A percentile compares a stretch with the other conserved stretches of the same genome.
phyloP scores from a whole-genome alignment of 352 stramenopile genomes.

The Globisporangium splendens region DNA sequence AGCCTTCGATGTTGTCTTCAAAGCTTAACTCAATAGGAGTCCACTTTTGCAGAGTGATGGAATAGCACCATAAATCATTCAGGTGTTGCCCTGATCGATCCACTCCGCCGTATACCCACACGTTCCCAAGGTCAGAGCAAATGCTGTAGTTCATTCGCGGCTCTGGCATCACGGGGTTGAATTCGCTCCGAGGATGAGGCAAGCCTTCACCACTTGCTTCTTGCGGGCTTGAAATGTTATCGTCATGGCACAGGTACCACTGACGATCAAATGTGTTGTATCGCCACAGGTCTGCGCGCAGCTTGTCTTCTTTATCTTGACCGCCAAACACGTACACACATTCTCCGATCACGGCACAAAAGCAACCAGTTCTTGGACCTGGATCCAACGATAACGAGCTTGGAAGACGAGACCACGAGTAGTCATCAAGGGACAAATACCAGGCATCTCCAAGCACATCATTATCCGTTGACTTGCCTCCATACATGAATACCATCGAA shows the following conservation, averaged over 20 bases:
- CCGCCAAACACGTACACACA: slow-evolving; percentile 83
- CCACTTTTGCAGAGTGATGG: slow-evolving; percentile 65
- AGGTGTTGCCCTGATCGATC: slow-evolving; percentile 43
- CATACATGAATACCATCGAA: slow-evolving; percentile 81
- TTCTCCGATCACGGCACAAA: slow-evolving; percentile 70
- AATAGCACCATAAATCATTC: slow-evolving; percentile 80
- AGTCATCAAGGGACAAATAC: slow-evolving; percentile 82
- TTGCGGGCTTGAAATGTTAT: slow-evolving; percentile 50
- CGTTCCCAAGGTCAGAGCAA: slow-evolving; percentile 67
- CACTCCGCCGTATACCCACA: slow-evolving; percentile 77
- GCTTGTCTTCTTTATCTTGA: slow-evolving; percentile 74
- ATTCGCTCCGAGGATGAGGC: slow-evolving; percentile 26
- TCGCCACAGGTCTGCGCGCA: slow-evolving; percentile 74
- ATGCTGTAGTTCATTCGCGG: slow-evolving; percentile 68
- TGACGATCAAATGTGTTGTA: slow-evolving; percentile 88
- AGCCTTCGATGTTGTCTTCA: slow-evolving; percentile 44
- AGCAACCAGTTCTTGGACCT: slow-evolving; percentile 63
- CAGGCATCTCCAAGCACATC: slow-evolving; percentile 73
- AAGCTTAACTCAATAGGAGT: slow-evolving; percentile 43
- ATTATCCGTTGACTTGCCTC: slow-evolving; percentile 69
- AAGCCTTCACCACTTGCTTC: slow-evolving; percentile 15
- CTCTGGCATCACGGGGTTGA: slow-evolving; percentile 43
- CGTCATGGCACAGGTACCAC: slow-evolving; percentile 83
- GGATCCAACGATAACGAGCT: slow-evolving; percentile 74
- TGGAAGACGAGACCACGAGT: slow-evolving; percentile 71